These are phyloP conservation scores for Rhizoclosmatium sp. DNA, from an alignment of 192 early-diverging fungal genomes.

Conservation along the genomic window DNA sequence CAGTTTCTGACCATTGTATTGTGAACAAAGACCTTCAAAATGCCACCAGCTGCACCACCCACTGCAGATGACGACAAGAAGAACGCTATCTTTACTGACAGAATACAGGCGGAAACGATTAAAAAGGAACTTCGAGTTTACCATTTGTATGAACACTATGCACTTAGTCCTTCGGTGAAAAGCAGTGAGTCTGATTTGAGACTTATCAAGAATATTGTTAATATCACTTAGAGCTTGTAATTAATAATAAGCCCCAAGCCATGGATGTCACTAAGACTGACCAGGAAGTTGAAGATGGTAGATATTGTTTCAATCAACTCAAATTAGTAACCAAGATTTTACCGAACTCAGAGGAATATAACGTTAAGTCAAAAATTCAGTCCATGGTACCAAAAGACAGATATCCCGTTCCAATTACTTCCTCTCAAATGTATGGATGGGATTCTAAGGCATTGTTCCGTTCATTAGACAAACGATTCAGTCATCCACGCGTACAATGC, in stretches of 20 bases:
- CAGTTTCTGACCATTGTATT: not conserved
- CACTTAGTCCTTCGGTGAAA: slow-evolving; percentile 43
- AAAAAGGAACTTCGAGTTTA: slow-evolving; percentile 46
- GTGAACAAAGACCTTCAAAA: slow-evolving; percentile 7
- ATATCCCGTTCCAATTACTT: slow-evolving; percentile 40
- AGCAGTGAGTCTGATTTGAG: slow-evolving; percentile 27
- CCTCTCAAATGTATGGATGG: slow-evolving; percentile 49
- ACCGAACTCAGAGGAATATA: slow-evolving; percentile 30
- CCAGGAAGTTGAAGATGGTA: slow-evolving; percentile 37
- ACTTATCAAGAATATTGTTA: not conserved
- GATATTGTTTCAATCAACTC: not conserved
- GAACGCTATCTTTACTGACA: slow-evolving; percentile 40
- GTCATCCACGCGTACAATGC: slow-evolving; percentile 34
- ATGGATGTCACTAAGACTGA: slow-evolving; percentile 18
- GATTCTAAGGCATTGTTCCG: slow-evolving; percentile 38
- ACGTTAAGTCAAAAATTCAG: slow-evolving; percentile 13
- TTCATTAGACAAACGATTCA: slow-evolving; percentile 26
- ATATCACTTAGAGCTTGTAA: slow-evolving; percentile 38
- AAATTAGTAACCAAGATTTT: too few species aligned
- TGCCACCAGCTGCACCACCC: slow-evolving; percentile 23
- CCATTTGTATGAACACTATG: slow-evolving; percentile 44
- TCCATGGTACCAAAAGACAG: slow-evolving; percentile 25
- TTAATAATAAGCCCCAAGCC: slow-evolving; percentile 39
- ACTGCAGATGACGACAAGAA: slow-evolving; percentile 21
- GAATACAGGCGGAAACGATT: slow-evolving; percentile 50